phyloP scores from a whole-genome alignment of 345 rosid species.

The Eucalyptus sp. region DNA sequence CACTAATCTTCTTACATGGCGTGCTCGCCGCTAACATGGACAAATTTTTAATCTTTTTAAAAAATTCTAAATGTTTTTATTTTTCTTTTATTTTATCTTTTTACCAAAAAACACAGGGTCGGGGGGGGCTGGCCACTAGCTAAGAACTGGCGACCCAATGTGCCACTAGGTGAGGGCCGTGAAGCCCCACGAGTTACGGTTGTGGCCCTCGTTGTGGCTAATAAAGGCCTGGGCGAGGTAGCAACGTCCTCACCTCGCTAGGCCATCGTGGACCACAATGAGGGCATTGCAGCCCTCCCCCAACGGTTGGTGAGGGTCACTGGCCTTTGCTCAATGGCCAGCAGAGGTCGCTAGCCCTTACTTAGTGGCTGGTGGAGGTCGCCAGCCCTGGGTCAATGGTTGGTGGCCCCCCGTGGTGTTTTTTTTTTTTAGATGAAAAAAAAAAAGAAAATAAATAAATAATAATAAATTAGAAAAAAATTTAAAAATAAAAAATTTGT shows the following conservation, averaged over 20 bases:
- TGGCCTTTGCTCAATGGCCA: accelerated
- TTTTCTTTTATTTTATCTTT: neutral
- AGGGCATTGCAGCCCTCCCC: too few species aligned
- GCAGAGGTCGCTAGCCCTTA: neutral
- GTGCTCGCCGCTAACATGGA: accelerated
- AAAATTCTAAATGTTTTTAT: accelerated
- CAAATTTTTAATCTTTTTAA: too few species aligned
- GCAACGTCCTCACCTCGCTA: neutral
- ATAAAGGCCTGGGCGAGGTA: accelerated
- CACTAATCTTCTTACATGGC: accelerated
- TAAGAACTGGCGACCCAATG: accelerated
- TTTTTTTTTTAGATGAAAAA: too few species aligned
- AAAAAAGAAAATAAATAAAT: too few species aligned
- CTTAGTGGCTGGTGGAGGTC: accelerated
- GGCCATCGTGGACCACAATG: neutral
- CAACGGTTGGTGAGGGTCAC: accelerated
- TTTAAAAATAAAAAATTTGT: accelerated
- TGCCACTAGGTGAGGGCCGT: accelerated
- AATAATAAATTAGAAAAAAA: too few species aligned
- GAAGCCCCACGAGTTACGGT: neutral
- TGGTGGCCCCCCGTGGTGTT: accelerated
- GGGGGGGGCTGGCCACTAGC: neutral
- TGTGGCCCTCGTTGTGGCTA: neutral
- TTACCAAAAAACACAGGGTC: neutral
- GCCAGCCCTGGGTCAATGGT: neutral